These are phyloP conservation scores for Cutaneotrichosporon mucoides DNA, from an alignment of 1,284 basidiomycete genomes.

Conservation along the genomic window DNA sequence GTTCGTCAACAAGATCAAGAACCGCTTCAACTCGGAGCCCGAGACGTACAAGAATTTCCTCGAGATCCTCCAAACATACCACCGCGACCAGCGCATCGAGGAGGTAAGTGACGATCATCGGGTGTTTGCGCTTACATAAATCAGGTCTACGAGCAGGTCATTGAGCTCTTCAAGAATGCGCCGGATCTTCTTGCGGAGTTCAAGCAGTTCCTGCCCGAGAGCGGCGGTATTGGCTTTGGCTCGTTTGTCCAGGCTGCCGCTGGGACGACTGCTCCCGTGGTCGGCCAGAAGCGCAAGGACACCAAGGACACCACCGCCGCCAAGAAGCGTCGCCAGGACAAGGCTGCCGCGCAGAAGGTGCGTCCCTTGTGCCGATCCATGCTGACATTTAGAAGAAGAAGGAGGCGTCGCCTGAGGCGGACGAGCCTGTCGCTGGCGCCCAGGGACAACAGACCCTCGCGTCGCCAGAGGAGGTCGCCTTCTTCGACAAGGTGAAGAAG, in stretches of 20 bases:
- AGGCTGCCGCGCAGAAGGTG: constrained; percentile 45
- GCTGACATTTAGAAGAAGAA: constrained; percentile 28
- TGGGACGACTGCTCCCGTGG: constrained; percentile 1
- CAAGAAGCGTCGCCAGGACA: constrained; percentile 52
- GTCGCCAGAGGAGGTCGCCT: constrained; percentile 78
- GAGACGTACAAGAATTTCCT: constrained; percentile 98
- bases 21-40: constrained; percentile 81
- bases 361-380: background rate
- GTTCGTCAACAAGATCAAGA: constrained; percentile 99
- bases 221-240: constrained; percentile 44
- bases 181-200: constrained; percentile 93
- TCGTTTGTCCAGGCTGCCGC: constrained; percentile 33
- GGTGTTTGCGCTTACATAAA: constrained; percentile 14
- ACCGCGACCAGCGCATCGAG: constrained; percentile 85
- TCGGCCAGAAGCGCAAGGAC: constrained; percentile 35
- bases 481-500: constrained; percentile 91
- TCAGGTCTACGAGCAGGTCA: constrained; percentile 88
- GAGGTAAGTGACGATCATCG: constrained; percentile 61
- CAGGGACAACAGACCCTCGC: constrained; percentile 51
- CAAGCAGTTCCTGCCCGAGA: constrained; percentile 87
- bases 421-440: constrained; percentile 20
- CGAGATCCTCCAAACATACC: constrained; percentile 95
- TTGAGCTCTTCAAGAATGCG: constrained; percentile 84
- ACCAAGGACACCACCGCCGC: constrained; percentile 39
- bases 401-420: constrained; percentile 42